Evolutionary conservation across 2,329 filamentous ascomycete species (phyloP).

Genomic region (Pestalotiopsis fici): DNA sequence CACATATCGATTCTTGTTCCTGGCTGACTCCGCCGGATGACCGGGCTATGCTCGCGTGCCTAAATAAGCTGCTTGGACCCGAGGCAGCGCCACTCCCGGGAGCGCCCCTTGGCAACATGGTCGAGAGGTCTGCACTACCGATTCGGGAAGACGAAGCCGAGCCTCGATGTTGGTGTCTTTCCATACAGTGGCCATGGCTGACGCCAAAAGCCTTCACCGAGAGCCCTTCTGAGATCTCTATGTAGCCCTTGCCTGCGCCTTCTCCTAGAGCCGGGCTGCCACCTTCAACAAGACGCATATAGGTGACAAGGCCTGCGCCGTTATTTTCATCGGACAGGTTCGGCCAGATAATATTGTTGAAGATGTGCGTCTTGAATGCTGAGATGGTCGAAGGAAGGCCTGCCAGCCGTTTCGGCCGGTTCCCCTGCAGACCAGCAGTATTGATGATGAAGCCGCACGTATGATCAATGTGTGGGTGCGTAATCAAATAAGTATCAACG

Average conservation of each 20-base stretch:
- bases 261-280: constrained; percentile 83
- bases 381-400: constrained; percentile 87
- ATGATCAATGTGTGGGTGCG: constrained; percentile 96
- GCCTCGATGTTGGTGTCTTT: constrained; percentile 68
- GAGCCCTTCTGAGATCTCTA: constrained; percentile 87
- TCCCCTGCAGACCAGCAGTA: constrained; percentile 80
- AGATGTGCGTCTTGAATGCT: constrained; percentile 90
- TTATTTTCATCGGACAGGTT: constrained; percentile 96
- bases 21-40: constrained; percentile 13
- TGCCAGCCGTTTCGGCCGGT: constrained; percentile 81
- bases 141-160: constrained; percentile 53
- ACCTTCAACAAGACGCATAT: constrained; percentile 84
- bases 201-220: constrained; percentile 85
- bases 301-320: constrained; percentile 88
- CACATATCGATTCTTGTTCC: constrained; percentile 58
- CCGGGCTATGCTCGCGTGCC: constrained; percentile 25
- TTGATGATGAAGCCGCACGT: constrained; percentile 91
- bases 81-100: constrained; percentile 24
- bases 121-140: constrained; percentile 47
- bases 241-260: constrained; percentile 78
- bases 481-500: constrained; percentile 88
- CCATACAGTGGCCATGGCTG: constrained; percentile 87
- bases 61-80: constrained; percentile 23
- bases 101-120: constrained; percentile 21
- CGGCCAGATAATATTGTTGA: constrained; percentile 98